Conservation (phyloP, 345 rosid species). For the Salix arbutifolia region DNA sequence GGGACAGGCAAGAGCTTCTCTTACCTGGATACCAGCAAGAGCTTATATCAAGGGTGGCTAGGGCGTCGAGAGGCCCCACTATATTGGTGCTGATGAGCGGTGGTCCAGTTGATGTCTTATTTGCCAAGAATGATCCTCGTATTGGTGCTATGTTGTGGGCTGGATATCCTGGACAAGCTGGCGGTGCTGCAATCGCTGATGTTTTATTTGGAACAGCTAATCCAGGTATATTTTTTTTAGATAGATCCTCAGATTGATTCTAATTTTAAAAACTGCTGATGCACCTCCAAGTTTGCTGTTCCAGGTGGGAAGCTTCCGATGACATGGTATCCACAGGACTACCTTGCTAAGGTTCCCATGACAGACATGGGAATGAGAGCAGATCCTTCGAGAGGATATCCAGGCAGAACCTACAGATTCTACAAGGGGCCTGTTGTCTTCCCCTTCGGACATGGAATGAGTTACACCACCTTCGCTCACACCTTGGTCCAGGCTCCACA, state of each 20-base stretch:
- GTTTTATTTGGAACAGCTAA: conserved; percentile 24
- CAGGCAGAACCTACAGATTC: conserved; percentile 48
- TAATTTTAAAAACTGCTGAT: neutral
- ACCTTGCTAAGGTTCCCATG: conserved; percentile 28
- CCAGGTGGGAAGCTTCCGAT: conserved; percentile 33
- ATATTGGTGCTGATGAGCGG: conserved; percentile 31
- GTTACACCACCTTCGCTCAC: conserved; percentile 55
- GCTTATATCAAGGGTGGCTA: conserved; percentile 30
- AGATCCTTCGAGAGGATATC: conserved; percentile 23
- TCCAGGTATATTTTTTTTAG: conserved; percentile 12
- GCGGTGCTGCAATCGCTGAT: conserved; percentile 35
- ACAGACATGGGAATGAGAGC: conserved; percentile 32
- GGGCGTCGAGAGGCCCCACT: conserved; percentile 28
- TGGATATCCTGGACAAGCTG: conserved; percentile 34
- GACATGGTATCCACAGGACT: conserved; percentile 34
- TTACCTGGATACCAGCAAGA: conserved; percentile 33
- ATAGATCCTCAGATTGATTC: neutral
- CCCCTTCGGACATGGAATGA: conserved; percentile 77
- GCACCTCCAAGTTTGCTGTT: neutral
- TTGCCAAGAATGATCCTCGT: conserved; percentile 28
- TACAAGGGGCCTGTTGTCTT: conserved; percentile 86
- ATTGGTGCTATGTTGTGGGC: conserved; percentile 34
- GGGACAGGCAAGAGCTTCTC: conserved; percentile 22
- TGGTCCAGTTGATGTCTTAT: conserved; percentile 29
- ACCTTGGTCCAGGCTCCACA: conserved; percentile 43